Evolutionary conservation across 306 rosid species (phyloP), one percentile per base, ranked within the genome.

Genomic region (Inga laurina): DNA sequence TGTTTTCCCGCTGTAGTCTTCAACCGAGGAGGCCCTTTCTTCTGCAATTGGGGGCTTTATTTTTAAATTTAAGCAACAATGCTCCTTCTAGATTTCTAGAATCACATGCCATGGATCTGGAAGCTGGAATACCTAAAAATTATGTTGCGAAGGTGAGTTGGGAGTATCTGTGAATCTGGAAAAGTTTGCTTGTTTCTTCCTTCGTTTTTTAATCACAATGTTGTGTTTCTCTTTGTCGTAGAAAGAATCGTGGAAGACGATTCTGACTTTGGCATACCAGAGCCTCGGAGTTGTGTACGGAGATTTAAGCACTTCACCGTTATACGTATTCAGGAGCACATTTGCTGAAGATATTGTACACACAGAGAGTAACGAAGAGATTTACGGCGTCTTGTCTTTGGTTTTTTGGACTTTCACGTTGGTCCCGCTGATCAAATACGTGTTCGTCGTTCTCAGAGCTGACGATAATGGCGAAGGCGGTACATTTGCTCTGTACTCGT

Each of bases 391-490:
- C 2, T 84, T 92, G 76, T 92, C 94, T 41, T 86, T 92, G 81
- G 91, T 92, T 39, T 90, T 92, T 88, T 92, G 97, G 97, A 92
- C 94, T 4, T 82, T 92, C 71, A 92, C 97, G 69, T 71, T 90
- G 79, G 74, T 92, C 66, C 92, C 94, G 22, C 83, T 92, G 82
- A 84, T 92, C 45, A 92, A 92, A 67, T 92, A 92, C 69, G 93
- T 92, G 19, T 89, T 90, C 83, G 84, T 90, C n/a, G 97, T 92
- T 44, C 90, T 88, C 43, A 90, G 83, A 75, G 95, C 95, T 18
- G 85, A 91, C 57, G 95, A 91, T 61, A 91, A 91, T 88, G 93
- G 95, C 71, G 95, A 91, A 76, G 95, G 95, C 77, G 95, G 95
- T 68, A 91, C 95, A 21, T 91, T 91, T 81, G 95, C 95, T 51